These are phyloP conservation scores for Arabidopsis suecica DNA, from an alignment of 345 rosid genomes.

Conservation along the genomic window DNA sequence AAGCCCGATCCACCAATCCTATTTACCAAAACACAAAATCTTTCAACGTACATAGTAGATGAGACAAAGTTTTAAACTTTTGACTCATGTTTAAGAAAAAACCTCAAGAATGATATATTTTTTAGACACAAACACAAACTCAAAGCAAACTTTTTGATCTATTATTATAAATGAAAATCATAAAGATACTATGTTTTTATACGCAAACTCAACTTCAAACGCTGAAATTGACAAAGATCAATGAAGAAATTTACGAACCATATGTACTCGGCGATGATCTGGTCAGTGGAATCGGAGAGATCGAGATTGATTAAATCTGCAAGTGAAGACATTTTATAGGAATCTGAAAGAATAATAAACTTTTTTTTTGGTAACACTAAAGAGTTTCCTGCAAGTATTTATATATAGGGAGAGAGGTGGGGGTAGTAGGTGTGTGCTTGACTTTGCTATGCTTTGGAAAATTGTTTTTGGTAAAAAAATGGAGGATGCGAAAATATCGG, in stretches of 20 bases:
- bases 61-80: background rate
- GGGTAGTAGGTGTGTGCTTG: constrained; percentile 33
- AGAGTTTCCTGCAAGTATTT: constrained; percentile 28
- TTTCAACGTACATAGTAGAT: background rate
- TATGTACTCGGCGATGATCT: constrained; percentile 82
- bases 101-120: background rate
- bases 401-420: constrained; percentile 25
- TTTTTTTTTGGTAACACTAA: background rate
- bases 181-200: background rate
- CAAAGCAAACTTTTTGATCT: background rate
- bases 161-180: background rate
- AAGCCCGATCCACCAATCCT: constrained; percentile 87
- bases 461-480: constrained; percentile 8
- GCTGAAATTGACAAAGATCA: background rate
- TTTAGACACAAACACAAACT: constrained; percentile 13
- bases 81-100: background rate
- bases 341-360: background rate
- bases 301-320: constrained; percentile 69
- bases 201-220: background rate
- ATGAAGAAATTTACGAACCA: constrained; percentile 47
- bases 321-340: constrained; percentile 57
- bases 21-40: constrained; percentile 5
- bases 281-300: constrained; percentile 58
- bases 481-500: constrained; percentile 31
- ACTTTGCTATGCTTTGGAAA: constrained; percentile 17